Percentiles rank a stretch among this genome's conserved stretches.
These are phyloP conservation scores for Vanrija sp. DNA, from an alignment of 1,284 basidiomycete species.

Conservation along the genomic window DNA sequence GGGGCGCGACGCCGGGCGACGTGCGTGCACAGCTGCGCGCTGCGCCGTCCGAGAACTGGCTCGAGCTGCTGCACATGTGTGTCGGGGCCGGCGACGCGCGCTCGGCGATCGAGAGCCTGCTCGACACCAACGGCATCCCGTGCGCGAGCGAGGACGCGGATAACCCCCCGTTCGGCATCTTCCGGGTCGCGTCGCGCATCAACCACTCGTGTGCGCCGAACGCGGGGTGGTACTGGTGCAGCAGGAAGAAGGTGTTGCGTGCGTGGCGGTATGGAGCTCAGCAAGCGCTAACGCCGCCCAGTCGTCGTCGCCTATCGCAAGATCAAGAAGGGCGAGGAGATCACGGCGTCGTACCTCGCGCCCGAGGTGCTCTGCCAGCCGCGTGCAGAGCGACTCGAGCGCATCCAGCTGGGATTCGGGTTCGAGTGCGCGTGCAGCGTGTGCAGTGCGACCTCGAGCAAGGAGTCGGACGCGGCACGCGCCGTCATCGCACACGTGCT, in stretches of 20 bases:
- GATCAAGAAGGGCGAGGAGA: constrained; percentile 15
- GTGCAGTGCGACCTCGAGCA: not conserved
- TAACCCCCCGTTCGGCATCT: constrained; percentile 12
- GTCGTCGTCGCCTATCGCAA: constrained; percentile 14
- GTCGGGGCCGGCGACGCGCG: not conserved
- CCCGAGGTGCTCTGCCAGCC: not conserved
- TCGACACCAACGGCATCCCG: constrained; percentile 7
- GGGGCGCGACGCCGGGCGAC: not conserved
- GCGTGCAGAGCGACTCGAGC: not conserved
- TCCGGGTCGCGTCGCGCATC: constrained; percentile 19
- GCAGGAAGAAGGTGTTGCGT: constrained; percentile 4
- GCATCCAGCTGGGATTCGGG: not conserved
- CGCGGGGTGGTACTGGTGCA: constrained; percentile 25
- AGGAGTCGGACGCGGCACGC: constrained; percentile 1
- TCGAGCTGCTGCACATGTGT: not conserved
- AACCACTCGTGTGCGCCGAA: constrained; percentile 30
- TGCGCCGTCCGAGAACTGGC: not conserved
- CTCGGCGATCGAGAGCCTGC: not conserved
- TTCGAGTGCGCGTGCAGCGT: constrained; percentile 4
- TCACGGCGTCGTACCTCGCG: constrained; percentile 18
- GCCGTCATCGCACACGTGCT: not conserved
- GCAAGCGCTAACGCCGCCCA: not conserved
- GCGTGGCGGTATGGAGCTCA: not conserved
- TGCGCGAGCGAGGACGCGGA: not conserved
- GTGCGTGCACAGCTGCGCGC: not conserved